phyloP scores from a whole-genome alignment of 805 yeast species.

The Yamadazyma ubonensis region DNA sequence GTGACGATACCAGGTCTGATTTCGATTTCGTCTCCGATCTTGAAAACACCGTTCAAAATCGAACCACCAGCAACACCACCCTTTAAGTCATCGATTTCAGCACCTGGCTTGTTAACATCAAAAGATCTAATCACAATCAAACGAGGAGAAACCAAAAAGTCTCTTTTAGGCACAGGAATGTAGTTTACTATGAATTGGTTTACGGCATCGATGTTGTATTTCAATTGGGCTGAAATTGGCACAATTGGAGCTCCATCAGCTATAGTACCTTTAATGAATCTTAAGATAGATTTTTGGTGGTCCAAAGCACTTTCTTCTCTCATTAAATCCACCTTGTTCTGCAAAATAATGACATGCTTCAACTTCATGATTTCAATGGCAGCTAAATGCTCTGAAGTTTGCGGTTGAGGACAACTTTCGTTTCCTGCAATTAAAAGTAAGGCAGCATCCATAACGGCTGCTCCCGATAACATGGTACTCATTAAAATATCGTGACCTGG shows the following conservation, averaged over 20 bases:
- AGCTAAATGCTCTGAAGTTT: constrained; percentile 98
- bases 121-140: constrained; percentile 96
- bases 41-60: constrained; percentile 93
- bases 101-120: constrained; percentile 98
- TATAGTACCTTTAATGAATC: constrained; percentile 94
- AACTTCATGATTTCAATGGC: constrained; percentile 99
- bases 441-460: constrained; percentile 99
- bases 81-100: constrained; percentile 92
- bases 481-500: constrained; percentile 99
- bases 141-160: constrained; percentile 89
- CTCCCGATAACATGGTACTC: constrained; percentile 99
- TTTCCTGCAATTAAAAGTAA: constrained; percentile 94
- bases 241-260: constrained; percentile 99
- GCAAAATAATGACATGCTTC: constrained; percentile 92
- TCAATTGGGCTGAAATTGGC: constrained; percentile 98
- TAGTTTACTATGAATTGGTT: constrained; percentile 93
- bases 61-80: constrained; percentile 99
- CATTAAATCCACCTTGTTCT: constrained; percentile 98
- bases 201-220: constrained; percentile 97
- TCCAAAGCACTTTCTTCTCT: constrained; percentile 94
- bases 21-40: constrained; percentile 96
- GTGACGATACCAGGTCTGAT: constrained; percentile 99
- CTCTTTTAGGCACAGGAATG: constrained; percentile 95
- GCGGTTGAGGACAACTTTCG: constrained; percentile 99
- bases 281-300: constrained; percentile 88